Evolutionary conservation across 1,284 basidiomycete genomes (phyloP), one percentile per base, ranked within the genome.

Genomic region (Coniferiporia sulphurascens): DNA sequence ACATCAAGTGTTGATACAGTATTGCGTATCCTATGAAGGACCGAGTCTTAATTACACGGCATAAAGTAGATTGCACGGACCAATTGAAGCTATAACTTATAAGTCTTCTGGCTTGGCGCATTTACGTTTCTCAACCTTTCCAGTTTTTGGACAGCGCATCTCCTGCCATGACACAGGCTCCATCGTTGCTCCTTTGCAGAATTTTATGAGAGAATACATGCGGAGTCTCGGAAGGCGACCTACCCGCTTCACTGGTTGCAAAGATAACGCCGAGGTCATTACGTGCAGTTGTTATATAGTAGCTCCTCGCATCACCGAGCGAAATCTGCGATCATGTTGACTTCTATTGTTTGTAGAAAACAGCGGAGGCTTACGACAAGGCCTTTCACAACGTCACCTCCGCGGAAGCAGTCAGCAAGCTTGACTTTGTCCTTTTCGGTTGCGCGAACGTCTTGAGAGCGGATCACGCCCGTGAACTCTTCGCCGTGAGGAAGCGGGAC

Each of bases 241-340:
- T 65, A 85, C 89, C 89, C 59, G 87, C 84, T 72, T 91, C 87
- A 70, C 89, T 91, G 4, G 87, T 89, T 9, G 91, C 92, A 70
- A 91, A 93, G 55, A 94, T 86, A 12, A 96, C 94, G 1, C 97
- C 96, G 2, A 98, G 83, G 65, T 96, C 89, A 72, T 98, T 98
- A 46, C 91, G 81, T 5, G 93, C 95, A 4, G 97, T 99, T 0
- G 94, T 93, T 38, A 98, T 82, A 74, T 95, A 97, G 74, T 98
- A 98, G 67, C 89, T 94, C 56, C 92, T 82, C 21, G 92, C 88
- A 74, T 96, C 93, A n/a, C 94, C 93, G 36, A 96, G 78, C 13
- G 93, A 96, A 55, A 95, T 89, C 93, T 96, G 67, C 3, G 41
- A 10, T 54, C 27, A 34, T 17, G 17, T 46, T 17, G 50, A 44